Percentiles rank a stretch among this genome's conserved stretches.
Evolutionary conservation across 2,329 filamentous ascomycete genomes (phyloP).

Genomic region (Curvularia sp.): DNA sequence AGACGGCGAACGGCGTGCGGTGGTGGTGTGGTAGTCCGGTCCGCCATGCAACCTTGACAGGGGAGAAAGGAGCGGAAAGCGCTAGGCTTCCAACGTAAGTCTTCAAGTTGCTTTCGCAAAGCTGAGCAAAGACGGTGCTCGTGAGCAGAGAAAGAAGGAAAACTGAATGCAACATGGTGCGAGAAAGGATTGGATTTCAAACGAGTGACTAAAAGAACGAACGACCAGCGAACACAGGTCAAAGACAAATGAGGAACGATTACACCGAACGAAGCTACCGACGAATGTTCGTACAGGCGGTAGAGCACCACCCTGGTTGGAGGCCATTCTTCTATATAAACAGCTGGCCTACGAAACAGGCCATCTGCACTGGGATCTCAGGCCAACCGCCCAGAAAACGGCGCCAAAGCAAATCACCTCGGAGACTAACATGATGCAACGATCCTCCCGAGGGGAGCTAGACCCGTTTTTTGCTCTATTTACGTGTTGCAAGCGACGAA

Average conservation of each 20-base stretch:
- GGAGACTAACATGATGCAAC: constrained; percentile 26
- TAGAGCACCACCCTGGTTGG: constrained; percentile 17
- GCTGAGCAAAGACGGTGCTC: constrained; percentile 46
- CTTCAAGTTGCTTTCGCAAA: constrained; percentile 53
- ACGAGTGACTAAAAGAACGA: constrained; percentile 43
- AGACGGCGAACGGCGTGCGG: constrained; percentile 66
- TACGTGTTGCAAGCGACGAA: constrained; percentile 27
- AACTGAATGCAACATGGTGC: constrained; percentile 43
- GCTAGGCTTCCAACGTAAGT: constrained; percentile 55
- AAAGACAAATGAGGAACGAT: constrained; percentile 33
- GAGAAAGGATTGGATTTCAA: constrained; percentile 27
- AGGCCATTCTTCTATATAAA: constrained; percentile 30
- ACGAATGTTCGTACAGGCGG: constrained; percentile 30
- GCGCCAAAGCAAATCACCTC: constrained; percentile 24
- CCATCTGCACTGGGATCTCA: constrained; percentile 26
- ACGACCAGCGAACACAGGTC: constrained; percentile 43
- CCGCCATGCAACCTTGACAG: constrained; percentile 68
- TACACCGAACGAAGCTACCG: constrained; percentile 29
- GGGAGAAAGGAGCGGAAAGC: constrained; percentile 62
- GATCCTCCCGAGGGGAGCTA: constrained; percentile 21
- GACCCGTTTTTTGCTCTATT: constrained; percentile 19
- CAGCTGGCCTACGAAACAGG: constrained; percentile 30
- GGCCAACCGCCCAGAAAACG: constrained; percentile 22
- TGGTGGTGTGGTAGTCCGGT: constrained; percentile 67
- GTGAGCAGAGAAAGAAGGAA: constrained; percentile 46